phyloP scores from a whole-genome alignment of 805 yeast species.

The Kuraishia floccosa region DNA sequence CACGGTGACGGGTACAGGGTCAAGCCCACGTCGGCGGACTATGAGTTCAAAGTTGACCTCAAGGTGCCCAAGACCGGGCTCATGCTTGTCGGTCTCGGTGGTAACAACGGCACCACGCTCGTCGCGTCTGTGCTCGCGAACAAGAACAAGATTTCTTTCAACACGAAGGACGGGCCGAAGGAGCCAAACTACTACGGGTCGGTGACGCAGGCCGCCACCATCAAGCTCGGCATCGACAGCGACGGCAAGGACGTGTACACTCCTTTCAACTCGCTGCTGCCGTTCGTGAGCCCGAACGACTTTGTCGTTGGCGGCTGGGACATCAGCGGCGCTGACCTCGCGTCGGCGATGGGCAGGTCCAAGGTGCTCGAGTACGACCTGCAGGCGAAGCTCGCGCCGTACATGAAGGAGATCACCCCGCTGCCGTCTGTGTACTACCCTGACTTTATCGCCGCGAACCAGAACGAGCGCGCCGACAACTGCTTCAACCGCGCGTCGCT shows the following conservation, averaged over 20 bases:
- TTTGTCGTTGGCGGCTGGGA: conserved; percentile 94
- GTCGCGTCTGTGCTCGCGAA: conserved; percentile 81
- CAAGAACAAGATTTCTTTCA: conserved; percentile 64
- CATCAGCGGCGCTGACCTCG: conserved; percentile 60
- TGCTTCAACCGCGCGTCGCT: conserved; percentile 46
- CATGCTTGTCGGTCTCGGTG: conserved; percentile 89
- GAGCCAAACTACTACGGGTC: conserved; percentile 82
- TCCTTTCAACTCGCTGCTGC: conserved; percentile 83
- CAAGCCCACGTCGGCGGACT: conserved; percentile 60
- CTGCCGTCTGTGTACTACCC: conserved; percentile 88
- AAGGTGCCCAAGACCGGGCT: conserved; percentile 79
- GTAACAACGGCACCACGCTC: conserved; percentile 91
- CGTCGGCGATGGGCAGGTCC: conserved; percentile 75
- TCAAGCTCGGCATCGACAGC: conserved; percentile 79
- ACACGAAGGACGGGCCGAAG: conserved; percentile 69
- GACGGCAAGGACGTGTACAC: conserved; percentile 81
- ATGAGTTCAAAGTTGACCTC: conserved; percentile 79
- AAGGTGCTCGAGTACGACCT: conserved; percentile 79
- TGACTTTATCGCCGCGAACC: conserved; percentile 93
- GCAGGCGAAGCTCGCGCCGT: conserved; percentile 61
- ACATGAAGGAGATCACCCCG: conserved; percentile 54
- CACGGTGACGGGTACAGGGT: conserved; percentile 45
- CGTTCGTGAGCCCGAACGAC: conserved; percentile 85
- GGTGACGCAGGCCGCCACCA: conserved; percentile 85
- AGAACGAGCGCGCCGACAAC: conserved; percentile 85